These are phyloP conservation scores for Plicaturopsis crispa DNA, from an alignment of 768 basidiomycete species.

Conservation along the genomic window DNA sequence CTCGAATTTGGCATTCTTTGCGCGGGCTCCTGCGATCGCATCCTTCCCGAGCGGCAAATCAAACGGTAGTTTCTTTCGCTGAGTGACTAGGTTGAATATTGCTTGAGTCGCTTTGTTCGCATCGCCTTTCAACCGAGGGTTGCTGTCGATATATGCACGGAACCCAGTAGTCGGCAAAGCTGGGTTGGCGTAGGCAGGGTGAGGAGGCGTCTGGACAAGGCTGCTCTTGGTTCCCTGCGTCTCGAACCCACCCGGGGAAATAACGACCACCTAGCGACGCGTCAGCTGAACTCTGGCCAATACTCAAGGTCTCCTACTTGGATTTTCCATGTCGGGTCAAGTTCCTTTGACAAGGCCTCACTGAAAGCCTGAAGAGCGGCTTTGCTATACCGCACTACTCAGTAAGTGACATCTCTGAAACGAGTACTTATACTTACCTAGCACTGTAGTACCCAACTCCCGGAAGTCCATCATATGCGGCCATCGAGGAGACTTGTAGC, in stretches of 20 bases:
- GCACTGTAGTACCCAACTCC: slow-evolving; percentile 17
- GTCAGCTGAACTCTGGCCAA: too few species aligned
- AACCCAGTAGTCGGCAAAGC: neutral
- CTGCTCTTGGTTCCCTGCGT: neutral
- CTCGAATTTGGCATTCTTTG: too few species aligned
- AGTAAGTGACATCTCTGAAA: slow-evolving; percentile 2
- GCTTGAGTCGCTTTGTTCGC: neutral
- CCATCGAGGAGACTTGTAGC: slow-evolving; percentile 23
- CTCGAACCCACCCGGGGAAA: neutral
- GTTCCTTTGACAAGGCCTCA: neutral
- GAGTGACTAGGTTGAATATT: neutral
- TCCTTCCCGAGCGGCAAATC: neutral
- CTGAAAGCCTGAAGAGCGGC: slow-evolving; percentile 6
- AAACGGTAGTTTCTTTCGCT: neutral
- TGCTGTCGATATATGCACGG: neutral
- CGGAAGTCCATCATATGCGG: slow-evolving; percentile 10
- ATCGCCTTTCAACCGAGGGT: neutral
- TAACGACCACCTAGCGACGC: too few species aligned
- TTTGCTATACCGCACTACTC: slow-evolving; percentile 10
- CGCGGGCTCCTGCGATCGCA: too few species aligned
- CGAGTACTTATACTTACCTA: slow-evolving; percentile 10
- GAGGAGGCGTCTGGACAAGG: neutral
- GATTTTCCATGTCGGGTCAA: slow-evolving; percentile 1
- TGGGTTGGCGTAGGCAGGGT: neutral
- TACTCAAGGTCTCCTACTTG: neutral